A percentile compares a stretch with the other conserved stretches of the same genome.
Evolutionary conservation across 345 rosid species (phyloP).

Genomic region (Lumnitzera littorea): DNA sequence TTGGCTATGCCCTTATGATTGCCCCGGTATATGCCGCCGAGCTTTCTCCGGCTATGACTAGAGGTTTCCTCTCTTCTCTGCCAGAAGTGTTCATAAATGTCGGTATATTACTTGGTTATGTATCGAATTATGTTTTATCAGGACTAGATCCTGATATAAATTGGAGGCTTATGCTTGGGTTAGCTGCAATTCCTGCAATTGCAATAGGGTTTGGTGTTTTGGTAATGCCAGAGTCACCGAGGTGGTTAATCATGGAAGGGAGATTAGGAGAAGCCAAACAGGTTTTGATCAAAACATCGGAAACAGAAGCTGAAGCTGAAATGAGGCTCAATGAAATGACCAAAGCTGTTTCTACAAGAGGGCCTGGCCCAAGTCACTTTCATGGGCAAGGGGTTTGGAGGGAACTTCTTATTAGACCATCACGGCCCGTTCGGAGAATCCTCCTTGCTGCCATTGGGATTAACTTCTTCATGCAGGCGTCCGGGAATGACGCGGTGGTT

Average conservation of each 20-base stretch:
- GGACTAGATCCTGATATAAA: conserved; percentile 30
- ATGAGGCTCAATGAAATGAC: conserved; percentile 36
- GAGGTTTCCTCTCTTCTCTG: conserved; percentile 52
- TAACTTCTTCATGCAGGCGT: conserved; percentile 59
- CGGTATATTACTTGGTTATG: conserved; percentile 49
- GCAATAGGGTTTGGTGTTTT: conserved; percentile 34
- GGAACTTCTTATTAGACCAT: conserved; percentile 35
- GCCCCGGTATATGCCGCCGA: conserved; percentile 46
- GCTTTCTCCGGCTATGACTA: conserved; percentile 41
- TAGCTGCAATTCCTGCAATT: conserved; percentile 42
- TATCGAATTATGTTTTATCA: conserved; percentile 37
- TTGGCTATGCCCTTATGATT: conserved; percentile 54
- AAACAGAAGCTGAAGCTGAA: conserved; percentile 37
- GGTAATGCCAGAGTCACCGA: conserved; percentile 58
- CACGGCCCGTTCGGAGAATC: conserved; percentile 35
- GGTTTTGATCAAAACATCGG: conserved; percentile 36
- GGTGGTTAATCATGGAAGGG: conserved; percentile 47
- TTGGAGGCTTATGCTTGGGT: conserved; percentile 54
- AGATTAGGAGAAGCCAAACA: conserved; percentile 30
- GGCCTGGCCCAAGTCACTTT: background rate
- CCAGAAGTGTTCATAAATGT: conserved; percentile 50
- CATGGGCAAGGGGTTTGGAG: conserved; percentile 41
- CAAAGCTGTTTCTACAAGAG: conserved; percentile 17
- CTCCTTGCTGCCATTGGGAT: conserved; percentile 46
- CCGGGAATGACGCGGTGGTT: conserved; percentile 55